Conservation (phyloP, 108 stramenopile species). For the Skeletonema costatum region DNA sequence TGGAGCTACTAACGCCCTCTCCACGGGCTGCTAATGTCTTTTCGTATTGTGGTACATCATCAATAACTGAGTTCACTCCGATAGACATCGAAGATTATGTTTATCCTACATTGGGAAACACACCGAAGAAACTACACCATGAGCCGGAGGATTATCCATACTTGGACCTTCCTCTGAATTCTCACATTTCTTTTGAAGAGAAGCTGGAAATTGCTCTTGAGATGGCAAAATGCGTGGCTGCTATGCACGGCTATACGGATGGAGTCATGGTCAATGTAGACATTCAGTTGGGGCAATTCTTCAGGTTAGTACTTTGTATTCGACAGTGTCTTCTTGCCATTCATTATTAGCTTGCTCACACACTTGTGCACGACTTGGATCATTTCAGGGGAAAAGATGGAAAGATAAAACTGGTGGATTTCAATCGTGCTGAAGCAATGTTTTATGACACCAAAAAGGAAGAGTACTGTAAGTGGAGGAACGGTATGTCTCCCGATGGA, state of each 20-base stretch:
- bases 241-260: conserved; percentile 61
- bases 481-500: conserved; percentile 45
- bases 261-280: conserved; percentile 79
- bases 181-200: conserved; percentile 48
- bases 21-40: conserved; percentile 75
- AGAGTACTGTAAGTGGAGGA: conserved; percentile 66
- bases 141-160: conserved; percentile 16
- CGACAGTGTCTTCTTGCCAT: not conserved
- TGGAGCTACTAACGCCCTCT: conserved; percentile 66
- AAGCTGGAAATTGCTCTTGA: conserved; percentile 63
- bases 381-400: conserved; percentile 34
- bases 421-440: conserved; percentile 78
- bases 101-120: conserved; percentile 32
- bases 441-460: conserved; percentile 51
- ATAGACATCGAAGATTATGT: conserved; percentile 54
- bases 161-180: conserved; percentile 36
- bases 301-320: conserved; percentile 14
- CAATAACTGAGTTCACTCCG: conserved; percentile 56
- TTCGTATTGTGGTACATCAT: conserved; percentile 67
- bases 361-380: not conserved
- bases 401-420: conserved; percentile 77
- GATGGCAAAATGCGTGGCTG: conserved; percentile 70
- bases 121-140: conserved; percentile 15
- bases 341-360: not conserved
- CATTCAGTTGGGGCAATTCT: conserved; percentile 65